Conservation (phyloP, 2,329 filamentous ascomycete species). For the Clarireedia hainanense region DNA sequence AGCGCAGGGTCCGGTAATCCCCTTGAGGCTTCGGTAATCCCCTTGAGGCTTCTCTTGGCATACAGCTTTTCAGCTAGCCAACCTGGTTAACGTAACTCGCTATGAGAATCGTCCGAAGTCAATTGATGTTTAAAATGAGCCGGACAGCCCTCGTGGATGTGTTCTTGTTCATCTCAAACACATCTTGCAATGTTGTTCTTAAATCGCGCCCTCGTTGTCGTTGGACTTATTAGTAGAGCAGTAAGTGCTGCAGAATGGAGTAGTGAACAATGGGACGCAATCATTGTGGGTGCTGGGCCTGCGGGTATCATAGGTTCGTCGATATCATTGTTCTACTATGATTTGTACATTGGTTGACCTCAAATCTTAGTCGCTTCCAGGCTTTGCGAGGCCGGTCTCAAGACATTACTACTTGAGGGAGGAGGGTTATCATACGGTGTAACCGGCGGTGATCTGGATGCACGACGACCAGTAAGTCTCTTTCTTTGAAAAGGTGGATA, state of each 20-base stretch:
- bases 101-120: too few species aligned
- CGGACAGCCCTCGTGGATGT: too few species aligned
- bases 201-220: not conserved
- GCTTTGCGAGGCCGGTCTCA: slow-evolving; percentile 43
- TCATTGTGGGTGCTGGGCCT: slow-evolving; percentile 42
- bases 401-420: slow-evolving; percentile 44
- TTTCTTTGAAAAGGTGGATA: not conserved
- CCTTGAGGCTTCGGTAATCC: too few species aligned
- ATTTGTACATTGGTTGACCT: not conserved
- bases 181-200: not conserved
- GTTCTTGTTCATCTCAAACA: not conserved
- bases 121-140: too few species aligned
- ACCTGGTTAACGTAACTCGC: too few species aligned
- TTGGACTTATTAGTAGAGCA: not conserved
- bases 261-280: slow-evolving; percentile 27
- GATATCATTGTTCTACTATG: not conserved
- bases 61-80: not conserved
- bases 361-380: slow-evolving; percentile 32
- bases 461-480: slow-evolving; percentile 28
- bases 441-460: slow-evolving; percentile 37
- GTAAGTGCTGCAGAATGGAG: slow-evolving; percentile 19
- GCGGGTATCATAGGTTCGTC: slow-evolving; percentile 37
- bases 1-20: too few species aligned
- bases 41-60: not conserved
- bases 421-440: slow-evolving; percentile 43